phyloP scores from a whole-genome alignment of 1,139 yeast genomes.

The Blastobotrys capitulatus region DNA sequence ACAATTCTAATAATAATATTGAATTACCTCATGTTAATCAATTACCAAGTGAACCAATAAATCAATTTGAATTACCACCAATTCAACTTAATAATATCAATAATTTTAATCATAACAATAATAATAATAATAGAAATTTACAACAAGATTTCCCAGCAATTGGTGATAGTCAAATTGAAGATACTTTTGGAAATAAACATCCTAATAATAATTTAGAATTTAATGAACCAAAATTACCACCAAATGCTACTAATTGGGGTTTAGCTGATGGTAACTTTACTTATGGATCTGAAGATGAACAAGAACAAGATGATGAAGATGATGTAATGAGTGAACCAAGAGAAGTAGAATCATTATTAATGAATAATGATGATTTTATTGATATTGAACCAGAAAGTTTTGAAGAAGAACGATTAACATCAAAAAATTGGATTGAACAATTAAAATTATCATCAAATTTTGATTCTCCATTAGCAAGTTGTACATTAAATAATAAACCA shows the following conservation, averaged over 20 bases:
- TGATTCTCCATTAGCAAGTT: slow-evolving; percentile 17
- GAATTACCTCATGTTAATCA: background rate
- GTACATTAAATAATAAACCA: background rate
- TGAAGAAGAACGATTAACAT: slow-evolving; percentile 1
- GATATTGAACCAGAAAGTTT: background rate
- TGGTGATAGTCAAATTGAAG: slow-evolving; percentile 8
- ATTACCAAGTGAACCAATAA: background rate
- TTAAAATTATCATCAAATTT: slow-evolving; percentile 15
- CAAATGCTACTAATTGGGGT: slow-evolving; percentile 10
- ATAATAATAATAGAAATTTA: background rate
- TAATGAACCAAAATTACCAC: background rate
- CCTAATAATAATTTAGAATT: too few species aligned
- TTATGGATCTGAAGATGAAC: slow-evolving; percentile 13
- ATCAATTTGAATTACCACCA: background rate
- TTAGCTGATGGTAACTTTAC: slow-evolving; percentile 9
- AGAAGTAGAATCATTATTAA: background rate
- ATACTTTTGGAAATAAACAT: slow-evolving; percentile 12
- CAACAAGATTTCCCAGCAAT: background rate
- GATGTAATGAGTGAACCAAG: slow-evolving; percentile 1
- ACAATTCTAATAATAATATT: background rate
- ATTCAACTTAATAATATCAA: too few species aligned
- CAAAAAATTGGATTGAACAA: slow-evolving; percentile 19
- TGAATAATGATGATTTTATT: background rate
- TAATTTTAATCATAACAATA: background rate
- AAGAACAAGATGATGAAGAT: slow-evolving; percentile 1